Evolutionary conservation across 73 alveolate genomes (phyloP), one percentile per base, ranked within the genome.

Genomic region (Breviolum minutum): DNA sequence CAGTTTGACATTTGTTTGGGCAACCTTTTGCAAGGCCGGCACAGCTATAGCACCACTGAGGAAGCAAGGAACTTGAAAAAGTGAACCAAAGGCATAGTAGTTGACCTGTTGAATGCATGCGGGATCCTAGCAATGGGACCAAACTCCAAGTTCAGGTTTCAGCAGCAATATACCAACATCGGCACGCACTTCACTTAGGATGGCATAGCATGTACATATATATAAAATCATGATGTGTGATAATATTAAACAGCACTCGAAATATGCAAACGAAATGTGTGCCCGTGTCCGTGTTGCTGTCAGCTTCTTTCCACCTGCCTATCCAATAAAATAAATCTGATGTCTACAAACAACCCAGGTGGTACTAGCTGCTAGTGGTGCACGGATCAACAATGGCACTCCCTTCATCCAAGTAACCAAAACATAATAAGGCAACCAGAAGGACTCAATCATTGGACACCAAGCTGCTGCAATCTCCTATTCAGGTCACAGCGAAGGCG

Each of bases 381-480:
- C 40, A 29, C 26, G 24, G 40, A 16, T 29, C 87, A 60, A 29
- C 63, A 20, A 40, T 61, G 32, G 11, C 30, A 80, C 20, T 10
- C 19, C 27, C 27, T 10, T 27, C 60, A 24, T 89, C 89, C 91
- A 73, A 76, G 98, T 26, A 6, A 81, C 98, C n/a, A 92, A 66
- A 17, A 80, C 71, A 54, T 71, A 92, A 90, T 92, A 92, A 1
- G 98, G 98, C 82, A 92, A 84, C 98, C 98, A 92, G 19, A 92
- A 92, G 14, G 98, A 74, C 29, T 92, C 98, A 27, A 92, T 92
- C 69, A 92, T 8, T 24, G 84, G 81, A 24, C 90, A 74, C 98
- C 98, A 92, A 27, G 62, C 61, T 48, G 63, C 94, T 1, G 94
- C 94, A 63, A 63, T 86, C 81, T 86, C 94, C 94, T 86, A 61